Evolutionary conservation across 2,329 filamentous ascomycete species (phyloP), one percentile per base, ranked within the genome.

Genomic region (Diaporthe destruens): DNA sequence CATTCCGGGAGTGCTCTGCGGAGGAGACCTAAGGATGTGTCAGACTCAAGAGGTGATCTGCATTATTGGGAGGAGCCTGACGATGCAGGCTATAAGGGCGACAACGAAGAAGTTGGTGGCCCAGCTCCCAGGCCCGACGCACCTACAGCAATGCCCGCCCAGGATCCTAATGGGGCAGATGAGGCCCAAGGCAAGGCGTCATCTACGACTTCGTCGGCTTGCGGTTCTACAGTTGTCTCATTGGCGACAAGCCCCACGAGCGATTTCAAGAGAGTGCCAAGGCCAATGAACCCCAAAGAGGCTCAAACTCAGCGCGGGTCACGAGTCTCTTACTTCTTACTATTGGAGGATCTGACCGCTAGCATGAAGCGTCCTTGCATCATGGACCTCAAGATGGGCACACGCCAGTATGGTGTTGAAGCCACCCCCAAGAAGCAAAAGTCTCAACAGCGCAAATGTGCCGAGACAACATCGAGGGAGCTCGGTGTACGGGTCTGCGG

Each of bases 331-430:
- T 97, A 96, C 80, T 99, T 99, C 80, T 85, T 99, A 18, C 87
- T 99, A 0, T 85, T 99, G 12, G 96, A 99, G 82, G 96, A 99
- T 80, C 88, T 99, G 61, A 99, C 96, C 1, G 94, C 96, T 2
- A 96, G 96, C 44, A 98, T 99, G 96, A 95, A 94, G 80, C 91
- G 93, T 66, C 96, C 96, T 6, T 98, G 96, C 82, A 97, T 99
- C 73, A 93, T 99, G 82, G 96, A 99, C 80, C 86, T 99, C 75
- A 99, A 99, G 81, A 99, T 99, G 96, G 96, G 96, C 25, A 99
- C 96, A 9, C 92, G 96, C 2, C 96, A 99, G 80, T 98, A 98
- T 80, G 96, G 96, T 9, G 91, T 98, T 16, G 95, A 98, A 77
- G 96, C 96, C 2, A 91, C 89, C 69, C 91, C 94, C 55, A 97